phyloP scores from a whole-genome alignment of 1,139 yeast genomes.

The Protomyces pachydermus region DNA sequence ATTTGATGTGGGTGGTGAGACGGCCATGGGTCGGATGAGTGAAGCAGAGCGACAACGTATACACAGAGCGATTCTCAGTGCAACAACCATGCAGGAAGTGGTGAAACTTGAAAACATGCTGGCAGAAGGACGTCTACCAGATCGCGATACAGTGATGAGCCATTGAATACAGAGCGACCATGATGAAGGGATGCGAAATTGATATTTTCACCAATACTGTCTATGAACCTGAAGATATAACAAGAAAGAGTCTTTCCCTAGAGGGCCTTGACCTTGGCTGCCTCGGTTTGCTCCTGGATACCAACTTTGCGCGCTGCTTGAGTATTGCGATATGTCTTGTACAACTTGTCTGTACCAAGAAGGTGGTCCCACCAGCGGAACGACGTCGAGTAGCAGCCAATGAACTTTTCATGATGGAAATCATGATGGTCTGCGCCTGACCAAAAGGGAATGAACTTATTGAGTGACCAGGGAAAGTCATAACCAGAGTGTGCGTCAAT shows the following conservation, averaged over 20 bases:
- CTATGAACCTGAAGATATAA: not conserved
- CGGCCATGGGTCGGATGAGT: conserved; percentile 43
- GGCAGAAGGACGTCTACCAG: conserved; percentile 30
- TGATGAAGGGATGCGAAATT: not conserved
- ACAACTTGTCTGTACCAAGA: conserved; percentile 59
- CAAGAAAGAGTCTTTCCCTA: not conserved
- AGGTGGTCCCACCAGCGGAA: conserved; percentile 92
- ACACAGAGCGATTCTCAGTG: conserved; percentile 52
- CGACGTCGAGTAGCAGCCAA: conserved; percentile 86
- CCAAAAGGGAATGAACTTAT: conserved; percentile 89
- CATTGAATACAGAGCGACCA: not conserved
- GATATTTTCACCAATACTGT: not conserved
- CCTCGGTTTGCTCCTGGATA: conserved; percentile 14
- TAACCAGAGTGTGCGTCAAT: conserved; percentile 96
- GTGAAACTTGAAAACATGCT: conserved; percentile 55
- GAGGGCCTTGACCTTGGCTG: conserved; percentile 24
- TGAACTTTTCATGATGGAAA: conserved; percentile 78
- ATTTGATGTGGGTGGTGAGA: conserved; percentile 33
- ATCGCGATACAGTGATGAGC: not conserved
- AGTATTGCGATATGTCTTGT: conserved; percentile 28
- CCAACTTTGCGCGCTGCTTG: conserved; percentile 15
- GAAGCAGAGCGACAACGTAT: conserved; percentile 52
- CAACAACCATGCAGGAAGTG: conserved; percentile 68
- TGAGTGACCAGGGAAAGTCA: conserved; percentile 93
- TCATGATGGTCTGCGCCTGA: conserved; percentile 99